Evolutionary conservation across 768 basidiomycete species (phyloP).

Genomic region (Fomitopsis serialis): DNA sequence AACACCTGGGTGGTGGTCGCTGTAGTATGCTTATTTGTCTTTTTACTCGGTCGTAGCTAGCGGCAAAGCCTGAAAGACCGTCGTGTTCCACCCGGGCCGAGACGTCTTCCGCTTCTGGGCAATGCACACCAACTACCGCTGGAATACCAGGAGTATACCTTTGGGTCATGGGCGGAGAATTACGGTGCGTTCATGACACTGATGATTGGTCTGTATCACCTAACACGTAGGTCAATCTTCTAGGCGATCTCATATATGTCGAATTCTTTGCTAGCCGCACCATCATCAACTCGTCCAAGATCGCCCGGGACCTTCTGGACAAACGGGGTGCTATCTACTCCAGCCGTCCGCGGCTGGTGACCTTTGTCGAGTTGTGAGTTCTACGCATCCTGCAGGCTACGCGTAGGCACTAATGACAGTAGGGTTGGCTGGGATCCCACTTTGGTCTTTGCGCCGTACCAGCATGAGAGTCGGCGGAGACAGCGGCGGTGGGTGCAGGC

Average conservation of each 20-base stretch:
- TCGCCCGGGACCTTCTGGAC: conserved; percentile 22
- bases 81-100: conserved; percentile 15
- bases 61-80: not conserved
- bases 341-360: conserved; percentile 15
- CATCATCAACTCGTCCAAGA: conserved; percentile 15
- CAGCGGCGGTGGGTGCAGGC: not conserved
- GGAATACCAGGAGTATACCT: conserved; percentile 8
- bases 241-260: conserved; percentile 17
- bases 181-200: too few relatives aligned
- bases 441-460: not conserved
- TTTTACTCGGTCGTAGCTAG: not conserved
- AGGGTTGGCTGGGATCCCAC: conserved; percentile 6
- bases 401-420: too few relatives aligned
- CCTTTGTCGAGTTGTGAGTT: conserved; percentile 10
- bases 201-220: too few relatives aligned
- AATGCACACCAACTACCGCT: conserved; percentile 16
- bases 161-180: too few relatives aligned
- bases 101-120: conserved; percentile 14
- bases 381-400: not conserved
- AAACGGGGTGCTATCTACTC: conserved; percentile 21
- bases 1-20: not conserved
- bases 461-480: not conserved
- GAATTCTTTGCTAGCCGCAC: conserved; percentile 14
- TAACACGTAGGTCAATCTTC: too few relatives aligned
- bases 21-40: not conserved